Conservation (phyloP, 2,329 filamentous ascomycete species). For the Paraconiothyrium brasiliense region DNA sequence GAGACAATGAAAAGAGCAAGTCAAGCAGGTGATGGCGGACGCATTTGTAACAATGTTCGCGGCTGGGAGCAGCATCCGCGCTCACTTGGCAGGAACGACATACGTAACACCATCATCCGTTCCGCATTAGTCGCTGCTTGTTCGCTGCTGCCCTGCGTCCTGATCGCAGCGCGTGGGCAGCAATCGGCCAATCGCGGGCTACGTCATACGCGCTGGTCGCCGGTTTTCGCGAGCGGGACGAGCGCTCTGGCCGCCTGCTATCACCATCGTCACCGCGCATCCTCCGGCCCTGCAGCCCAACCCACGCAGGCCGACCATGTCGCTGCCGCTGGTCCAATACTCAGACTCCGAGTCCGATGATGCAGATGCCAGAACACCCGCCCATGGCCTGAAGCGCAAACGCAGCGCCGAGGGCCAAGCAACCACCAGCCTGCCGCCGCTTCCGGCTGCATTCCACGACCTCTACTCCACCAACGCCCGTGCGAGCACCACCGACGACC, state of each 20-base stretch:
- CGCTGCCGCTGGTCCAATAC: slow-evolving; percentile 45
- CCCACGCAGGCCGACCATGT: slow-evolving; percentile 35
- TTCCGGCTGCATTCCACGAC: slow-evolving; percentile 84
- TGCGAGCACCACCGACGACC: slow-evolving; percentile 81
- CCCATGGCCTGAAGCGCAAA: slow-evolving; percentile 43
- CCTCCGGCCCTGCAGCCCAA: slow-evolving; percentile 15
- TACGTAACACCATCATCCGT: slow-evolving; percentile 42
- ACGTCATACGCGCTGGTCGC: slow-evolving; percentile 37
- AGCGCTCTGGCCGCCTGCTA: slow-evolving; percentile 21
- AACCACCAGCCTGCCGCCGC: slow-evolving; percentile 67
- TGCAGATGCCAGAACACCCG: slow-evolving; percentile 40
- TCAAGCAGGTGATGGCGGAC: slow-evolving; percentile 16
- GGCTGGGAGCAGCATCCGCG: slow-evolving; percentile 18
- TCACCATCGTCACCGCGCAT: slow-evolving; percentile 4
- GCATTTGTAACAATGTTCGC: slow-evolving; percentile 11
- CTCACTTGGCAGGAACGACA: slow-evolving; percentile 45
- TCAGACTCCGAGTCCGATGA: slow-evolving; percentile 66
- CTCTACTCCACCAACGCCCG: slow-evolving; percentile 86
- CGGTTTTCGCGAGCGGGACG: slow-evolving; percentile 15
- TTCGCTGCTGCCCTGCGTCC: slow-evolving; percentile 7
- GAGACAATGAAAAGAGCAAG: slow-evolving; percentile 12
- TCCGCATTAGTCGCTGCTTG: slow-evolving; percentile 8
- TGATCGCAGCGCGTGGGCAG: slow-evolving; percentile 12
- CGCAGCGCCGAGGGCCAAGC: slow-evolving; percentile 28
- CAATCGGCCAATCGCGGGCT: slow-evolving; percentile 27